Evolutionary conservation across 1,284 basidiomycete genomes (phyloP), one percentile per base, ranked within the genome.

Genomic region (Ustilago trichophora): DNA sequence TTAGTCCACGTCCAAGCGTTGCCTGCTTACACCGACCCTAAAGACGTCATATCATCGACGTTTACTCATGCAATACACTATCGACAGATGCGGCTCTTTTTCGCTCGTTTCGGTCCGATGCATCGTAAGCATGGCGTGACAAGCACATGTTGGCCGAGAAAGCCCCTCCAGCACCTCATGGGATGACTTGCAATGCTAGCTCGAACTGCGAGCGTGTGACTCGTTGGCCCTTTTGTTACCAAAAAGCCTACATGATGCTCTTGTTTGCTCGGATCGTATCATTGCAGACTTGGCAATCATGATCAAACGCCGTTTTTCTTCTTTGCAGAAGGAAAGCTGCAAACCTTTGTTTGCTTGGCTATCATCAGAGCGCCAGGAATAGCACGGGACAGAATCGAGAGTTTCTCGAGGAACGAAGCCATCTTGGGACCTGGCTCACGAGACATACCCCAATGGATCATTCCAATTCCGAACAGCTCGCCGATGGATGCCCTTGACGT

Each of bases 381-480:
- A 52, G 50, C n/a, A 44, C 21, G 21, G 42, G 16, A 52, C 4
- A n/a, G 9, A 10, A 7, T 9, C 7, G 12, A 26, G 21, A n/a
- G n/a, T n/a, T n/a, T n/a, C n/a, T n/a, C n/a, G n/a, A 49, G 37
- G 29, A 38, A 24, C 22, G n/a, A 38, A 37, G 19, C 26, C 16
- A 25, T 45, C 35, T 24, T 9, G n/a, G 35, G 21, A 34, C 21
- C 32, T 44, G 25, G 19, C 25, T 44, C 52, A 48, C 40, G 16
- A 45, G 53, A 63, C 49, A 38, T 63, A 56, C 29, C 53, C 35
- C 60, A 63, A 56, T 63, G 53, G 53, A 41, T 45, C 60, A 52
- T 40, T 56, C 53, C 43, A 18, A 22, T 29, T 27, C 5, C 16
- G 19, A n/a, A n/a, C 16, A 31, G 35, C 31, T 48, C 33, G 49